These are phyloP conservation scores for Hibiscus mutabilis DNA, from an alignment of 345 rosid genomes.

Conservation along the genomic window DNA sequence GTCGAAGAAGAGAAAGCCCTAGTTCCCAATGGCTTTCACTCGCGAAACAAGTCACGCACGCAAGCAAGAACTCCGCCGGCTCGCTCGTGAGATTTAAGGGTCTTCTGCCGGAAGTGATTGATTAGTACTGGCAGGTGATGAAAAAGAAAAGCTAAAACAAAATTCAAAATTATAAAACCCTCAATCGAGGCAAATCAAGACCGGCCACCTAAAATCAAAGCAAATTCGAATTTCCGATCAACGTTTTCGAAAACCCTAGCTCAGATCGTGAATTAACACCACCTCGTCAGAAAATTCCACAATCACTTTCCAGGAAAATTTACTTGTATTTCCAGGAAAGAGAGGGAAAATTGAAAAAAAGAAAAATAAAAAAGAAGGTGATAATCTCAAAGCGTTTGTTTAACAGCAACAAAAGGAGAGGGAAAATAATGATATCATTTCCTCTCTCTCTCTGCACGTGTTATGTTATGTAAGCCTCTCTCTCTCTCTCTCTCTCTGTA, in stretches of 20 bases:
- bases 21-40: too few species aligned
- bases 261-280: constrained; percentile 21
- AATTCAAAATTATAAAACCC: too few species aligned
- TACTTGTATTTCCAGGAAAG: neutral
- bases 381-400: constrained; percentile 18
- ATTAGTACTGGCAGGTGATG: too few species aligned
- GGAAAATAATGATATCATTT: neutral
- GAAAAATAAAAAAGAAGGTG: constrained; percentile 22
- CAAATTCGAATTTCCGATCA: constrained; percentile 40
- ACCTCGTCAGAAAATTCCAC: constrained; percentile 9
- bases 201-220: constrained; percentile 34
- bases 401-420: neutral
- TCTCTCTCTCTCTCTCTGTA: too few species aligned
- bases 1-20: neutral
- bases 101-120: too few species aligned
- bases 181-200: constrained; percentile 10
- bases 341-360: constrained; percentile 2
- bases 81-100: too few species aligned
- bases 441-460: constrained; percentile 17
- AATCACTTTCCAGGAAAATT: neutral
- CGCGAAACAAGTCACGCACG: too few species aligned
- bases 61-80: too few species aligned
- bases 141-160: too few species aligned
- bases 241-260: constrained; percentile 49
- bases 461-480: too few species aligned